Conservation (phyloP, 2,329 filamentous ascomycete species). For the Erysiphe pulchra region DNA sequence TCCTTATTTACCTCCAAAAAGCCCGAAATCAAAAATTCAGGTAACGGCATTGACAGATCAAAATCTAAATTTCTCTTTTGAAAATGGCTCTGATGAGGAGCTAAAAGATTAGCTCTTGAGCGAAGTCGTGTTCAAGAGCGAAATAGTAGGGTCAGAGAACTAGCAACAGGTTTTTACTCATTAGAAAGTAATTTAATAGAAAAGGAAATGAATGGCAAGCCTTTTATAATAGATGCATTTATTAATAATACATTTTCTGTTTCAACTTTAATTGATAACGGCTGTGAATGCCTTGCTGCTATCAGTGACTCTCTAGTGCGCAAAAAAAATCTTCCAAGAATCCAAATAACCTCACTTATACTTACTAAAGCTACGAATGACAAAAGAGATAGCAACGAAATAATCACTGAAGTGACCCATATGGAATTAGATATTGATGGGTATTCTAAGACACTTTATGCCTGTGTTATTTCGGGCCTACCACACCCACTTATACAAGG, state of each 20-base stretch:
- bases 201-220: background rate
- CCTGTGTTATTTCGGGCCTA: background rate
- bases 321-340: background rate
- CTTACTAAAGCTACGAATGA: background rate
- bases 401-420: background rate
- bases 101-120: too few species aligned
- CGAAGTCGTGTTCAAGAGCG: background rate
- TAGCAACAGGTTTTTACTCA: too few species aligned
- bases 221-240: background rate
- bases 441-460: background rate
- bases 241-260: background rate
- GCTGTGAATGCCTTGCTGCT: background rate
- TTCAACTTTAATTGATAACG: background rate
- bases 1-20: background rate
- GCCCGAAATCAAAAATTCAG: background rate
- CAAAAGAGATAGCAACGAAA: background rate
- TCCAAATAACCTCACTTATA: background rate
- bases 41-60: background rate
- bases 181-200: background rate
- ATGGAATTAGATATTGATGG: conserved; percentile 1
- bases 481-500: background rate
- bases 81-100: background rate
- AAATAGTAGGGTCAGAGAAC: background rate
- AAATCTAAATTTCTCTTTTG: background rate
- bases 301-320: background rate